These are phyloP conservation scores for Blastobotrys illinoisensis DNA, from an alignment of 1,139 yeast genomes.

Conservation along the genomic window DNA sequence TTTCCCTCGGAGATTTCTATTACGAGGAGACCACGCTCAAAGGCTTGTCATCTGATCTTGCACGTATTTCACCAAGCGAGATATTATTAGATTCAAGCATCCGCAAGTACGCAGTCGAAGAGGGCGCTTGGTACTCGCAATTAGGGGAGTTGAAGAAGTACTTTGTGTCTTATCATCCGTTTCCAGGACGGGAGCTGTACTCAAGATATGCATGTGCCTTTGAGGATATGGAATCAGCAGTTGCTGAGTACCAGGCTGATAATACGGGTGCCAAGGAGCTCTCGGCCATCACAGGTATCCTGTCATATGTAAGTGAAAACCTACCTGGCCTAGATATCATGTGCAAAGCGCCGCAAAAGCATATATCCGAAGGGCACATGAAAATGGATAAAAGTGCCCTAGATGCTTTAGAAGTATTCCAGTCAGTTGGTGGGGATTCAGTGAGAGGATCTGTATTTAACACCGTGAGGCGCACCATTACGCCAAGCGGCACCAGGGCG, in stretches of 20 bases:
- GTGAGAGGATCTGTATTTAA: conserved; percentile 64
- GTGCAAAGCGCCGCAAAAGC: conserved; percentile 48
- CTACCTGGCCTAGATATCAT: conserved; percentile 48
- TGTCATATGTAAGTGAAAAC: conserved; percentile 54
- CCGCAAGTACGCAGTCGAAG: conserved; percentile 31
- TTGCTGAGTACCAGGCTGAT: conserved; percentile 11
- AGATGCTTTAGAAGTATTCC: conserved; percentile 69
- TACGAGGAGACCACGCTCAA: conserved; percentile 56
- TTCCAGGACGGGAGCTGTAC: conserved; percentile 30
- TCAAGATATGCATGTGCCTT: conserved; percentile 16
- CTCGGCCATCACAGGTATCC: conserved; percentile 49
- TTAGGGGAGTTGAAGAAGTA: conserved; percentile 57
- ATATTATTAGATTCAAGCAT: conserved; percentile 43
- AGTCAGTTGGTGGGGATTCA: conserved; percentile 52
- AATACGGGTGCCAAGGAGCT: conserved; percentile 31
- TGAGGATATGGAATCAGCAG: conserved; percentile 17
- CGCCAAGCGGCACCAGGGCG: conserved; percentile 75
- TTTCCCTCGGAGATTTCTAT: conserved; percentile 74
- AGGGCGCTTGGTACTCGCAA: conserved; percentile 53
- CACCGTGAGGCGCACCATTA: conserved; percentile 64
- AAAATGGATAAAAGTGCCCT: conserved; percentile 81
- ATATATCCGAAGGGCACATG: conserved; percentile 48
- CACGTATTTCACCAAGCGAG: conserved; percentile 66
- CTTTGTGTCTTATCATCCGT: conserved; percentile 46
- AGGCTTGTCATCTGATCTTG: conserved; percentile 53